A percentile compares a stretch with the other conserved stretches of the same genome.
phyloP scores from a whole-genome alignment of 306 rosid genomes.

The Dalbergia cultrata region DNA sequence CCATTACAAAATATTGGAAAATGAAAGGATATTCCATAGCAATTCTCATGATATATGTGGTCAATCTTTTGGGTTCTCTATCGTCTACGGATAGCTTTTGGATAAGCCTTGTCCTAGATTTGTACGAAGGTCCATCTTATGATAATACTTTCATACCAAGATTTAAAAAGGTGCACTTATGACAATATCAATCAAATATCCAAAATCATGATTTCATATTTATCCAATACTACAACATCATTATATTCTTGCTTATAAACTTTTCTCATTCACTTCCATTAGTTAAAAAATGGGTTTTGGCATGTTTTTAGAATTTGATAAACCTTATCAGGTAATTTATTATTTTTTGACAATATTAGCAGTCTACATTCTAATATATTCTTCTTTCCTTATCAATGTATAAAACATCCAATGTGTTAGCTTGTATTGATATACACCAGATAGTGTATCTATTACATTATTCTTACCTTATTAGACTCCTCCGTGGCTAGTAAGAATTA shows the following conservation, averaged over 20 bases:
- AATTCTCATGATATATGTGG: no score
- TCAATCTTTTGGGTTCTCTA: no score
- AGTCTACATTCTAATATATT: background rate
- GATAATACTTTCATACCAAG: no score
- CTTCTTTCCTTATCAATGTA: constrained; percentile 13
- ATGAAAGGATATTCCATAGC: no score
- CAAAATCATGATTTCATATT: constrained; percentile 19
- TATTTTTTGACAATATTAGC: background rate
- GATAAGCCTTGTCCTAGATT: no score
- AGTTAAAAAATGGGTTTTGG: background rate
- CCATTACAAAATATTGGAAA: no score
- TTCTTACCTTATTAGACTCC: no score
- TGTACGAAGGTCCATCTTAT: no score
- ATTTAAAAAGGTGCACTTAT: no score
- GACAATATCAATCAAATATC: background rate
- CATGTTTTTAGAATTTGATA: background rate
- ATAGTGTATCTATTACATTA: no score
- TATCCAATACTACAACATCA: background rate
- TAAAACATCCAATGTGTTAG: background rate
- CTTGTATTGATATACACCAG: background rate
- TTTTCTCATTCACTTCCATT: background rate
- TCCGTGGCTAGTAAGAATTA: no score
- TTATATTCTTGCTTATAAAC: background rate
- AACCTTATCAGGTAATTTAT: background rate
- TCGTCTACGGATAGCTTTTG: no score